Conservation (phyloP, 305 asterid genomes). For the Andrographis paniculata region DNA sequence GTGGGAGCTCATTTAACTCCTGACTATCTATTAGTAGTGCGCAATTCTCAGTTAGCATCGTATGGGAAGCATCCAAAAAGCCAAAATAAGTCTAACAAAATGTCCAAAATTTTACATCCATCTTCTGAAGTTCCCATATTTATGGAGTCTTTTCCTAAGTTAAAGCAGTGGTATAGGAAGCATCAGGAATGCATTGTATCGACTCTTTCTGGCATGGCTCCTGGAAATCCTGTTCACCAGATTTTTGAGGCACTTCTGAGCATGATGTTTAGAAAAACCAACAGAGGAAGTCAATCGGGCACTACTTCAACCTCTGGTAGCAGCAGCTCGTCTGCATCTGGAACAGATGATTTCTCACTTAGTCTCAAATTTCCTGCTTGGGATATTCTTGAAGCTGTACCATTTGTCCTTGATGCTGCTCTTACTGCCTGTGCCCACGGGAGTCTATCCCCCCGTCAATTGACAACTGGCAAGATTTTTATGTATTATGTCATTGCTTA, state of each 20-base stretch:
- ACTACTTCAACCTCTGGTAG: constrained; percentile 76
- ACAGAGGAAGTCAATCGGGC: constrained; percentile 49
- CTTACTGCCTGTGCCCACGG: constrained; percentile 94
- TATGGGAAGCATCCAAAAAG: constrained; percentile 34
- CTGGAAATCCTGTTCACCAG: constrained; percentile 90
- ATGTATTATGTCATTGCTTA: constrained; percentile 8
- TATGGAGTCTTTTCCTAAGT: constrained; percentile 80
- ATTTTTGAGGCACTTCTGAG: constrained; percentile 77
- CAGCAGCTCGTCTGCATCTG: constrained; percentile 69
- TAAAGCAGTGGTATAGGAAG: constrained; percentile 86
- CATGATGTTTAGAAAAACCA: constrained; percentile 77
- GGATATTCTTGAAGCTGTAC: constrained; percentile 97
- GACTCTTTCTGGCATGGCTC: constrained; percentile 72
- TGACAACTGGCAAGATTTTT: constrained; percentile 68
- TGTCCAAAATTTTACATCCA: constrained; percentile 44
- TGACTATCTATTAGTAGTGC: constrained; percentile 72
- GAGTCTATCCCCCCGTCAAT: constrained; percentile 83
- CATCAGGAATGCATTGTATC: constrained; percentile 89
- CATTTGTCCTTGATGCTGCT: constrained; percentile 93
- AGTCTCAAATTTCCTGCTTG: constrained; percentile 90
- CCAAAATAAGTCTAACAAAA: constrained; percentile 40
- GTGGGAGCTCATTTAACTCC: constrained; percentile 81
- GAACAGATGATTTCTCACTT: constrained; percentile 52
- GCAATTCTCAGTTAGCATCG: constrained; percentile 63
- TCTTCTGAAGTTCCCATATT: constrained; percentile 57